Conservation (phyloP, 306 rosid species). For the Astragalus glycyphyllos region DNA sequence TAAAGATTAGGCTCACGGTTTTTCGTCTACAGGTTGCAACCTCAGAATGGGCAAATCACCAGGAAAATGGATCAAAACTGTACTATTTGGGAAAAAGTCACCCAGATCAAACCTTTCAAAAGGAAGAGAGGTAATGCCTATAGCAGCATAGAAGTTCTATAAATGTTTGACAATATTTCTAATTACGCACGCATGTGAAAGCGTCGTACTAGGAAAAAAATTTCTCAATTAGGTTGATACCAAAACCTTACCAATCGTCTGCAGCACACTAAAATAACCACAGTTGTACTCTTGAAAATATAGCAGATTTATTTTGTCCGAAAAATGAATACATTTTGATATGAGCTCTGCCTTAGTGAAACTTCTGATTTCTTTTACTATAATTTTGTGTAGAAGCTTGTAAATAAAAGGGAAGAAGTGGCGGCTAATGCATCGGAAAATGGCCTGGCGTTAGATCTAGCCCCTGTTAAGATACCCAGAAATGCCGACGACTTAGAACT, state of each 20-base stretch:
- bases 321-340: background rate
- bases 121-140: slow-evolving; percentile 58
- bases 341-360: background rate
- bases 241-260: no score
- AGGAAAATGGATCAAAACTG: slow-evolving; percentile 82
- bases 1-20: slow-evolving; percentile 21
- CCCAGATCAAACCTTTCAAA: slow-evolving; percentile 59
- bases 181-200: background rate
- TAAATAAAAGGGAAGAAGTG: slow-evolving; percentile 55
- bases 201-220: no score
- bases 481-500: slow-evolving; percentile 48
- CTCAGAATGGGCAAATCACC: slow-evolving; percentile 86
- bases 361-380: slow-evolving; percentile 35
- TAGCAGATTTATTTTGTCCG: background rate
- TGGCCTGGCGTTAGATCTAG: slow-evolving; percentile 52
- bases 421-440: slow-evolving; percentile 49
- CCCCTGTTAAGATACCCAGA: slow-evolving; percentile 38
- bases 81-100: slow-evolving; percentile 81
- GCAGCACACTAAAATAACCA: background rate
- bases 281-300: slow-evolving; percentile 11
- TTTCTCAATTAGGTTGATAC: no score
- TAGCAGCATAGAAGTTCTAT: background rate
- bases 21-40: slow-evolving; percentile 41
- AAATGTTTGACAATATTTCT: background rate
- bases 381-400: slow-evolving; percentile 52